Evolutionary conservation across 768 basidiomycete genomes (phyloP).

Genomic region (Lactarius indigo): DNA sequence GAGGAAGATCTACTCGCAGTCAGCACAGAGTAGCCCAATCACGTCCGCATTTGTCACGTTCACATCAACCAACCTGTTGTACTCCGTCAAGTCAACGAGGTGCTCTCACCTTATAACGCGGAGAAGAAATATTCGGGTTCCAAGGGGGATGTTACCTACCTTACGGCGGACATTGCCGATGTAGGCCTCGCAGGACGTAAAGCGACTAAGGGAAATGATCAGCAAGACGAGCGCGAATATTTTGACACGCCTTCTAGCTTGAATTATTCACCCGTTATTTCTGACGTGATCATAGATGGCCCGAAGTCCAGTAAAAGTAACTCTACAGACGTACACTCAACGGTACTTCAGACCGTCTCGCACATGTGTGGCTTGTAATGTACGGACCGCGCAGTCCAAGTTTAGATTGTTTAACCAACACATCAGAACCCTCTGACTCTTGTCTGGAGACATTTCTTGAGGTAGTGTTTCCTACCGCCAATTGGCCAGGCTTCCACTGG

Average conservation of each 20-base stretch:
- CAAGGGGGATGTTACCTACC: conserved; percentile 87
- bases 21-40: conserved; percentile 70
- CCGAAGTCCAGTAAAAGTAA: background rate
- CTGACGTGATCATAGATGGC: background rate
- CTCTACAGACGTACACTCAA: conserved; percentile 10
- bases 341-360: conserved; percentile 10
- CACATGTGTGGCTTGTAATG: conserved; percentile 16
- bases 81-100: conserved; percentile 91
- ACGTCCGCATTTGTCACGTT: conserved; percentile 90
- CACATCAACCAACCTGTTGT: conserved; percentile 97
- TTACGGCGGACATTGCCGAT: conserved; percentile 95
- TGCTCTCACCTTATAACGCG: conserved; percentile 92
- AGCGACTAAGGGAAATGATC: conserved; percentile 73
- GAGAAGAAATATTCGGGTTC: conserved; percentile 99
- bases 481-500: conserved; percentile 41
- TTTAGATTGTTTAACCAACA: conserved; percentile 6
- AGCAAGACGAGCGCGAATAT: conserved; percentile 81
- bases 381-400: background rate
- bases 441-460: conserved; percentile 68
- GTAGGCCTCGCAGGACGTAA: conserved; percentile 80
- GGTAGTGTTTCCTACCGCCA: conserved; percentile 48
- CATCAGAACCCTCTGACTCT: conserved; percentile 38
- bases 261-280: conserved; percentile 11
- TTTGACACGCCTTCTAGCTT: conserved; percentile 79
- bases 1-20: conserved; percentile 96